Base-by-base conservation (phyloP, 164 flowering plant genomes). In the Magnolia kwangsiensis region DNA sequence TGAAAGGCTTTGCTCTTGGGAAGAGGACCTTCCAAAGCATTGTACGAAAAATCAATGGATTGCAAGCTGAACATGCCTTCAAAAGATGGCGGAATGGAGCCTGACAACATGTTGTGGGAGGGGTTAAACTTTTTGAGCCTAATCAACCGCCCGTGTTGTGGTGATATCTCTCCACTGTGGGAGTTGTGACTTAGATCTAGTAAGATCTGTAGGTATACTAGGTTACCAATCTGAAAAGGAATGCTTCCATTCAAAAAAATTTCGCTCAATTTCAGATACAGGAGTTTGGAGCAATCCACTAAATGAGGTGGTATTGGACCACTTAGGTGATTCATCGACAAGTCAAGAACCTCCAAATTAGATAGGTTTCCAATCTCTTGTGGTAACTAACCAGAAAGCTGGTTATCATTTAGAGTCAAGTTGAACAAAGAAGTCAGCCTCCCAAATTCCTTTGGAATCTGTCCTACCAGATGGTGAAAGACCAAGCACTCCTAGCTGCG, bases 201-300 rank as follows among this genome's bases (percentile, higher is more conserved):
- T 21, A 51, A 20, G 4, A 18, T 2, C 8, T 8, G 29, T 21
- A 72, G 61, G 29, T 50, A 14, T 13, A 21, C 16, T 2, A 72
- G 19, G 63, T 72, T 72, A 10, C 74, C 63, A 0, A 72, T 72
- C 14, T 72, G 63, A 11, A 27, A 72, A 14, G 74, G 74, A 72
- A 72, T 72, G 31, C 37, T 72, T 23, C 74, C 64, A 50, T 51
- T 72, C 13, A 72, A 51, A 20, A 4, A 1, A 37, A 61, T 76
- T 1, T 37, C 10, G 16, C 67, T 69, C 2, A 69, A 63, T 8
- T 69, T 63, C 55, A 76, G 24, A 27, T 19, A 1, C 7, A 50
- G 11, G 51, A 87, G 69, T 8, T 69, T 70, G 7, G 45, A 21
- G 18, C 83, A 81, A 16, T 77, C 27, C 20, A 81, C 88, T 37